Evolutionary conservation across 2,329 filamentous ascomycete genomes (phyloP), one percentile per base, ranked within the genome.

Genomic region (Hymenoscyphus albidus): DNA sequence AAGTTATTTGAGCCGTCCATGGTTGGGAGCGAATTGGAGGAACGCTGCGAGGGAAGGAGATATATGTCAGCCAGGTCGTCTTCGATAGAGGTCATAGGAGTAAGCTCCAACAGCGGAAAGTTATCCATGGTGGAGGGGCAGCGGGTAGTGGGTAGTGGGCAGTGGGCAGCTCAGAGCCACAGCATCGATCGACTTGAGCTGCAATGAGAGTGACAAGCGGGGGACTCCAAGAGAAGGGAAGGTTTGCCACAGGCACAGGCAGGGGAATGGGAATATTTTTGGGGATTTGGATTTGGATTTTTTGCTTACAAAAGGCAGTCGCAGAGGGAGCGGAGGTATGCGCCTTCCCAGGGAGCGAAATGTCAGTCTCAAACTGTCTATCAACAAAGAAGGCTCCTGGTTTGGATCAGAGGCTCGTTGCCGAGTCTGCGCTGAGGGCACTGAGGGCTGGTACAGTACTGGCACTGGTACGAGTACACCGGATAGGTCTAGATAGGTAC

Each of bases 1-100:
- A 69, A 66, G 38, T 74, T 71, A 66, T 73, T 76, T 44, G 73
- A 72, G 32, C 71, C 74, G 27, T 74, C 71, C 59, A 72, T 68
- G 38, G 68, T 70, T 65, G n/a, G 7, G n/a, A 22, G 44, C n/a
- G 12, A 22, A 18, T 66, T 67, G 64, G 70, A 66, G 65, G 69
- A 70, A 58, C 51, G 66, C 74, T 76, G 71, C 9, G 60, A 22
- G 54, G 56, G n/a, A 16, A 39, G 62, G 59, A 18, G 59, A 62
- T 56, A 42, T 63, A 62, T 12, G 55, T 71, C 62, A 69, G 66
- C 59, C 35, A 64, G 38, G 27, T 62, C 44, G 56, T 58, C 59
- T 14, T 39, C 57, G 38, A 31, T 27, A 60, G 22, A 14, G 9
- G 44, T 22, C 44, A 51, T 51, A 18, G 44, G n/a, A 51, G 44